Conservation (phyloP, 73 alveolate genomes). For the Stentor coeruleus region DNA sequence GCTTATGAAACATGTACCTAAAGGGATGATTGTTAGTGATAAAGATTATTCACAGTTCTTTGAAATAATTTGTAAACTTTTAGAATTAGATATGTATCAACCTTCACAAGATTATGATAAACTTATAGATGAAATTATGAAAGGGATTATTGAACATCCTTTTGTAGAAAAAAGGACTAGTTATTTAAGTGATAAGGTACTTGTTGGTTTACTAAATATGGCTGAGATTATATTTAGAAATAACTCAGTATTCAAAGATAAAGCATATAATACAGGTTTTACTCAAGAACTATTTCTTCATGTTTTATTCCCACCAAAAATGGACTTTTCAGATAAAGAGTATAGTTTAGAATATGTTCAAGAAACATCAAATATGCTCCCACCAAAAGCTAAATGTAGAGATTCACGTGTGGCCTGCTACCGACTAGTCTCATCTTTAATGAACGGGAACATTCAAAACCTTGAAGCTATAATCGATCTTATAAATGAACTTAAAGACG, state of each 20-base stretch:
- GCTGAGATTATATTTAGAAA: slow-evolving; percentile 31
- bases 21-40: not conserved
- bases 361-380: slow-evolving; percentile 24
- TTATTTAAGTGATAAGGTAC: slow-evolving; percentile 31
- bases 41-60: slow-evolving; percentile 29
- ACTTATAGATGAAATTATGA: slow-evolving; percentile 28
- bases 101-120: slow-evolving; percentile 34
- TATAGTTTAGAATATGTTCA: not conserved
- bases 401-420: slow-evolving; percentile 49
- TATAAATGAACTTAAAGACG: not conserved
- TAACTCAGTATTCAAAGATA: not conserved
- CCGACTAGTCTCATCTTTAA: slow-evolving; percentile 11
- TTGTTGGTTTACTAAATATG: slow-evolving; percentile 37
- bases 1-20: slow-evolving; percentile 2
- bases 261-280: not conserved
- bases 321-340: not conserved
- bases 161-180: slow-evolving; percentile 34
- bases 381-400: slow-evolving; percentile 41
- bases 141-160: slow-evolving; percentile 29
- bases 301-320: not conserved
- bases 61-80: slow-evolving; percentile 42
- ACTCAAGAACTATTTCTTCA: not conserved
- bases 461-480: not conserved
- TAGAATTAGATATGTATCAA: slow-evolving; percentile 31
- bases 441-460: not conserved